phyloP scores from a whole-genome alignment of 208 protist species.

The Leishmania martiniquensis region DNA sequence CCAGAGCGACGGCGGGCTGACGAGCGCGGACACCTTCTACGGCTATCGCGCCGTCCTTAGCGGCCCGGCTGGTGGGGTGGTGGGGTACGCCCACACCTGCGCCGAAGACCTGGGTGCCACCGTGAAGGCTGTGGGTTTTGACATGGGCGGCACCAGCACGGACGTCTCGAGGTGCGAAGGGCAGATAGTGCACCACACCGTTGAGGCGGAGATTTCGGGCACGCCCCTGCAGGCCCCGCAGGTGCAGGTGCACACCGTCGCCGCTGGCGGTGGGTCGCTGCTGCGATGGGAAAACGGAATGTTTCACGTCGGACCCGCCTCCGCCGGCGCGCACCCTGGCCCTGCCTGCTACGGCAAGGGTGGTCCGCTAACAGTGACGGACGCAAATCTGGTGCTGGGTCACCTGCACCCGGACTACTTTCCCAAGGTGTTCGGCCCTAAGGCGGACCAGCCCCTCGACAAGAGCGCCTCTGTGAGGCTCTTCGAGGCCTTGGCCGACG shows the following conservation, averaged over 20 bases:
- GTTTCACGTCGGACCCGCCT: conserved; percentile 95
- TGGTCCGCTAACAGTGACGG: conserved; percentile 93
- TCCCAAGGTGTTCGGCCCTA: conserved; percentile 95
- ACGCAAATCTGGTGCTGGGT: conserved; percentile 95
- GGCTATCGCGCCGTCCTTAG: conserved; percentile 94
- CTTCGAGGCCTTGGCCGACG: conserved; percentile 69
- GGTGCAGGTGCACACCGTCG: conserved; percentile 96
- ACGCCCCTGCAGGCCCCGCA: conserved; percentile 93
- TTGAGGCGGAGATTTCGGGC: conserved; percentile 89
- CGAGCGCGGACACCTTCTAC: conserved; percentile 86
- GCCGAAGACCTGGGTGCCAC: conserved; percentile 39
- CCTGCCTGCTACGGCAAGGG: conserved; percentile 96
- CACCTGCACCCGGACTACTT: conserved; percentile 92
- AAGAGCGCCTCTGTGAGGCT: conserved; percentile 40
- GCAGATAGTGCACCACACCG: conserved; percentile 80
- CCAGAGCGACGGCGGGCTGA: conserved; percentile 94
- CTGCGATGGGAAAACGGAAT: conserved; percentile 90
- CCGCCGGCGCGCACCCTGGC: conserved; percentile 84
- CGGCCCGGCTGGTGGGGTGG: conserved; percentile 94
- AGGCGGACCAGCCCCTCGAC: conserved; percentile 68
- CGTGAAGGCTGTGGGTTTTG: conserved; percentile 88
- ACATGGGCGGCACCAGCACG: conserved; percentile 97
- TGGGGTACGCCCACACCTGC: conserved; percentile 91
- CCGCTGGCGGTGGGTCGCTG: conserved; percentile 95
- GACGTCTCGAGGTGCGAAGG: conserved; percentile 92